Conservation (phyloP, 2,329 filamentous ascomycete species). For the Blumeria hordei region DNA sequence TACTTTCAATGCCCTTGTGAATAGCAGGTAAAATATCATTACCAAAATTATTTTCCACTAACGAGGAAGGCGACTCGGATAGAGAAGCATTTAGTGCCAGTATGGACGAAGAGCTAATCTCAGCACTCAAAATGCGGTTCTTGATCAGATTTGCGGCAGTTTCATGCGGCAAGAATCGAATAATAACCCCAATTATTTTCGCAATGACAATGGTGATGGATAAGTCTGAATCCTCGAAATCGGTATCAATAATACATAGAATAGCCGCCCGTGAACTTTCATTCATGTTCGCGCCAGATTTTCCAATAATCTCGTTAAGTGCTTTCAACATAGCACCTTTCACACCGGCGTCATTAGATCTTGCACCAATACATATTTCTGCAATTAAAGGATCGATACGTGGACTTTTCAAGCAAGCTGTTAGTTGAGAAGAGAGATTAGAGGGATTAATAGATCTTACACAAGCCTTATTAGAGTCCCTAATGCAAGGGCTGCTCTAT, state of each 20-base stretch:
- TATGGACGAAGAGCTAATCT: constrained; percentile 56
- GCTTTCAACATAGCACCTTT: constrained; percentile 93
- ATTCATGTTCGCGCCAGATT: constrained; percentile 85
- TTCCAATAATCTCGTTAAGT: constrained; percentile 85
- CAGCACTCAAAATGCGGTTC: constrained; percentile 53
- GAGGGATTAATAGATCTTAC: background rate
- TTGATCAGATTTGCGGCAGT: constrained; percentile 34
- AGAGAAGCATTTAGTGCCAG: constrained; percentile 76
- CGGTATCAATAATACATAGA: constrained; percentile 66
- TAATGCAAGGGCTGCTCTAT: constrained; percentile 74
- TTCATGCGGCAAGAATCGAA: constrained; percentile 62
- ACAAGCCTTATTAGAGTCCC: constrained; percentile 92
- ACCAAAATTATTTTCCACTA: constrained; percentile 39
- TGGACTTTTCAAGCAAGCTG: constrained; percentile 19
- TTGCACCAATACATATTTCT: constrained; percentile 86
- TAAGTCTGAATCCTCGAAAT: constrained; percentile 49
- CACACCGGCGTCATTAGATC: constrained; percentile 68
- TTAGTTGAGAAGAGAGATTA: no score
- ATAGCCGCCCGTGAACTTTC: constrained; percentile 73
- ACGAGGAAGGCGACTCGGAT: constrained; percentile 47
- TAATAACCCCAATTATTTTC: constrained; percentile 66
- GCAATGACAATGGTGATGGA: constrained; percentile 76
- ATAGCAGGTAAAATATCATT: constrained; percentile 59
- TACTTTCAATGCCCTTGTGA: constrained; percentile 53
- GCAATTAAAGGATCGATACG: constrained; percentile 81